Evolutionary conservation across 2,329 filamentous ascomycete species (phyloP).

Genomic region (Fonsecaea erecta): DNA sequence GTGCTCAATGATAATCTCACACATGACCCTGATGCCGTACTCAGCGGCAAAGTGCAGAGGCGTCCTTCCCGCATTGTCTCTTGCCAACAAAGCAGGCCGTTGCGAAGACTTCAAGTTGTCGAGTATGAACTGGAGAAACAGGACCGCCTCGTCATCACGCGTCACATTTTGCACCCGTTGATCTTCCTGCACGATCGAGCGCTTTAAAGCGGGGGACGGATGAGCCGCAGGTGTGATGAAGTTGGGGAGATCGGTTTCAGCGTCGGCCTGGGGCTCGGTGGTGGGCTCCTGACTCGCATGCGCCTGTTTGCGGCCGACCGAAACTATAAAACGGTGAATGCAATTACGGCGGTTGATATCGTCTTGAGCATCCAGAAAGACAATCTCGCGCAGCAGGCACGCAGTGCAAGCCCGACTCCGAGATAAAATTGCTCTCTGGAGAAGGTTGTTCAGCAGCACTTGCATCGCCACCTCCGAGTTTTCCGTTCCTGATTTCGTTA

Average conservation of each 20-base stretch:
- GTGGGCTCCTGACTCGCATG: constrained; percentile 58
- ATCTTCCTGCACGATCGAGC: constrained; percentile 69
- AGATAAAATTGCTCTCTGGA: constrained; percentile 65
- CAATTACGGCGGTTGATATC: constrained; percentile 95
- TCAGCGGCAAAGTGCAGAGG: constrained; percentile 94
- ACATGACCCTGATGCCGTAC: constrained; percentile 91
- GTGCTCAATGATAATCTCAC: constrained; percentile 80
- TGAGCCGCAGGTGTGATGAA: constrained; percentile 81
- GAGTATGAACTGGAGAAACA: constrained; percentile 67
- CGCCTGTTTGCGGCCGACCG: constrained; percentile 77
- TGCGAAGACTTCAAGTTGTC: constrained; percentile 72
- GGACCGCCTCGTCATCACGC: constrained; percentile 75
- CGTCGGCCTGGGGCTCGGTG: constrained; percentile 56
- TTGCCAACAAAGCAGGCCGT: constrained; percentile 66
- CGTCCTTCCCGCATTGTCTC: constrained; percentile 79
- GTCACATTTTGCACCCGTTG: constrained; percentile 63
- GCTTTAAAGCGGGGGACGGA: constrained; percentile 65
- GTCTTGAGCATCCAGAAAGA: constrained; percentile 79
- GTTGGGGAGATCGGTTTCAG: constrained; percentile 63
- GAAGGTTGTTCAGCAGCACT: constrained; percentile 48
- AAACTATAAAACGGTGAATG: constrained; percentile 88
- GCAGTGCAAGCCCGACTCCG: constrained; percentile 73
- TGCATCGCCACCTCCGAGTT: constrained; percentile 36
- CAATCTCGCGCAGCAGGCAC: constrained; percentile 70
- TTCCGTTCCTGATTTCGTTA: constrained; percentile 23